Evolutionary conservation across 75 land plant species (phyloP).

Genomic region (Cunninghamia lanceolata): DNA sequence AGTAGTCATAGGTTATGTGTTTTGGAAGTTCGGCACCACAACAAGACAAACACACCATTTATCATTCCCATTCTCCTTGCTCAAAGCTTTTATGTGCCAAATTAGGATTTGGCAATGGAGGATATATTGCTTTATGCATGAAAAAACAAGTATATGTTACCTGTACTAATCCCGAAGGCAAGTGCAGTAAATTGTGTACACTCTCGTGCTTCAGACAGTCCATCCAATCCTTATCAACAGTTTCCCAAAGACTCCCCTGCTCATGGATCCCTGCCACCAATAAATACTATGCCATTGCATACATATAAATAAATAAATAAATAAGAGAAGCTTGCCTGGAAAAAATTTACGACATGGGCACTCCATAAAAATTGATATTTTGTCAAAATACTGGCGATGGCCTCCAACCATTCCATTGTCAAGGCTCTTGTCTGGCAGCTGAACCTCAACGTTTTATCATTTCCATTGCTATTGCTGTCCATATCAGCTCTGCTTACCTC

Average conservation of each 20-base stretch:
- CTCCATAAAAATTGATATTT: conserved; percentile 49
- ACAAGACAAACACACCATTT: background rate
- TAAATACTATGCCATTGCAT: background rate
- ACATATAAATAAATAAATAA: too few relatives aligned
- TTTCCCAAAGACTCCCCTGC: conserved; percentile 81
- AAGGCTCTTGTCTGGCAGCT: conserved; percentile 44
- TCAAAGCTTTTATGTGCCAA: background rate
- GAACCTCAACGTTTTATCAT: conserved; percentile 15
- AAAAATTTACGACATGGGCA: conserved; percentile 89
- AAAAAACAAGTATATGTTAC: conserved; percentile 17
- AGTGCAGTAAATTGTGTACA: conserved; percentile 47
- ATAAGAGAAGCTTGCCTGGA: conserved; percentile 35
- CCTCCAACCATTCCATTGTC: conserved; percentile 55
- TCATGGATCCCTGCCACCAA: background rate
- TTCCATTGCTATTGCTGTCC: background rate
- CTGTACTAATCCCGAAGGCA: conserved; percentile 71
- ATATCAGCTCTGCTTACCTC: too few relatives aligned
- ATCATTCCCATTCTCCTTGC: too few relatives aligned
- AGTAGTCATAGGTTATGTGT: too few relatives aligned
- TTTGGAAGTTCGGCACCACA: too few relatives aligned
- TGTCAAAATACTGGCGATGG: conserved; percentile 49
- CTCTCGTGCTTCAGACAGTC: conserved; percentile 52
- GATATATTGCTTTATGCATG: background rate
- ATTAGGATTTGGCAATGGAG: too few relatives aligned
- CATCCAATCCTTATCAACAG: conserved; percentile 71